Evolutionary conservation across 2,329 filamentous ascomycete genomes (phyloP).

Genomic region (Fonsecaea pugnacius): DNA sequence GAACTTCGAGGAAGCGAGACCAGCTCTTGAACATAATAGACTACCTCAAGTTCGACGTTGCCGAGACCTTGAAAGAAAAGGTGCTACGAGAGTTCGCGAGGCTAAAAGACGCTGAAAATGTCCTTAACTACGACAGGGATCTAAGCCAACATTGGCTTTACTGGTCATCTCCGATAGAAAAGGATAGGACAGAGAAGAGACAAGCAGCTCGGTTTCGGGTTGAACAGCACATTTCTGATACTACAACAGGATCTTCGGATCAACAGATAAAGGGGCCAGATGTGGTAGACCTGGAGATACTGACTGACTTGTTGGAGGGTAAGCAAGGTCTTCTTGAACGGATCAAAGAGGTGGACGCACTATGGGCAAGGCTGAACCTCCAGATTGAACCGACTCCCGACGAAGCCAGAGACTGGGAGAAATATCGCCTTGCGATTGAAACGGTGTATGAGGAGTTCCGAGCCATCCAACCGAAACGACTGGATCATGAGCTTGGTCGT

Average conservation of each 20-base stretch:
- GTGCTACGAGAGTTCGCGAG: constrained; percentile 43
- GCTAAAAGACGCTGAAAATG: constrained; percentile 37
- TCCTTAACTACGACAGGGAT: constrained; percentile 41
- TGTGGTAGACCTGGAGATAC: background rate
- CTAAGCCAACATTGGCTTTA: constrained; percentile 42
- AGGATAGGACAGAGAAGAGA: constrained; percentile 30
- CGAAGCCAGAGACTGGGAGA: background rate
- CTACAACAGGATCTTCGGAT: constrained; percentile 7
- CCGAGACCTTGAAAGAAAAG: constrained; percentile 39
- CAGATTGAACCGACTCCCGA: background rate
- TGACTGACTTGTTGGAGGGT: constrained; percentile 2
- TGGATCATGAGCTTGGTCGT: constrained; percentile 43
- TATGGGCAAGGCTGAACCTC: background rate
- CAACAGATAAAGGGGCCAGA: constrained; percentile 10
- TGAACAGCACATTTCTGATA: background rate
- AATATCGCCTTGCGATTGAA: constrained; percentile 38
- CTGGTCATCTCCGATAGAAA: constrained; percentile 32
- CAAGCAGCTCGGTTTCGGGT: background rate
- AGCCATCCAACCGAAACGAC: constrained; percentile 41
- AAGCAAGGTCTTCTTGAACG: constrained; percentile 26
- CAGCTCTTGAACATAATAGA: constrained; percentile 48
- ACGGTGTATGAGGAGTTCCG: constrained; percentile 40
- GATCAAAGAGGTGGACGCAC: constrained; percentile 33
- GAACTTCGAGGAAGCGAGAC: background rate
- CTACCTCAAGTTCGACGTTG: constrained; percentile 50